Evolutionary conservation across 75 land plant genomes (phyloP).

Genomic region (Pinus albicaulis): DNA sequence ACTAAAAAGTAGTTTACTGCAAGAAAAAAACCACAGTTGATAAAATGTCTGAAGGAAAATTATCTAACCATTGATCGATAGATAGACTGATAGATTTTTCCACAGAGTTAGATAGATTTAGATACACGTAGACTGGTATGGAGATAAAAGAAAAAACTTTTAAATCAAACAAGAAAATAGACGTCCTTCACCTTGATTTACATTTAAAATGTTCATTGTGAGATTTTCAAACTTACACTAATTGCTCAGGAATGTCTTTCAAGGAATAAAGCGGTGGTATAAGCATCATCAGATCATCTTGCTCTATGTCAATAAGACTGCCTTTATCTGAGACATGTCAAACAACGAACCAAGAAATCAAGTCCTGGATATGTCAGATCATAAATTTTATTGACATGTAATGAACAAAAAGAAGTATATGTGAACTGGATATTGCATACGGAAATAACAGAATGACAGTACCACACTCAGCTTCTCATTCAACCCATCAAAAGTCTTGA

Average conservation of each 20-base stretch:
- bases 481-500: not conserved
- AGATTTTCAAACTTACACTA: slow-evolving; percentile 59
- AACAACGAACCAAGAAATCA: not conserved
- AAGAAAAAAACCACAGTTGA: not conserved
- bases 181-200: not conserved
- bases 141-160: not conserved
- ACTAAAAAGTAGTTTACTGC: not conserved
- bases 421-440: not conserved
- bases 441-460: not conserved
- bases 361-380: not conserved
- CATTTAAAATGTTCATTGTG: not conserved
- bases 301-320: slow-evolving; percentile 54
- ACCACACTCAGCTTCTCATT: not conserved
- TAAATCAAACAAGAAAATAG: not conserved
- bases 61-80: too few species aligned
- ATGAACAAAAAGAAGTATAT: not conserved
- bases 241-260: slow-evolving; percentile 80
- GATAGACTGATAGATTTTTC: too few species aligned
- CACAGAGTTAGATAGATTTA: too few species aligned
- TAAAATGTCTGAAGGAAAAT: not conserved
- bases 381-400: not conserved
- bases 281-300: slow-evolving; percentile 77
- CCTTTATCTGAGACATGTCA: slow-evolving; percentile 35
- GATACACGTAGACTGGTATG: too few species aligned
- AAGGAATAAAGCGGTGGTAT: slow-evolving; percentile 83